A percentile compares a stretch with the other conserved stretches of the same genome.
Conservation (phyloP, 2,329 filamentous ascomycete species). For the Lasiodiplodia theobromae region DNA sequence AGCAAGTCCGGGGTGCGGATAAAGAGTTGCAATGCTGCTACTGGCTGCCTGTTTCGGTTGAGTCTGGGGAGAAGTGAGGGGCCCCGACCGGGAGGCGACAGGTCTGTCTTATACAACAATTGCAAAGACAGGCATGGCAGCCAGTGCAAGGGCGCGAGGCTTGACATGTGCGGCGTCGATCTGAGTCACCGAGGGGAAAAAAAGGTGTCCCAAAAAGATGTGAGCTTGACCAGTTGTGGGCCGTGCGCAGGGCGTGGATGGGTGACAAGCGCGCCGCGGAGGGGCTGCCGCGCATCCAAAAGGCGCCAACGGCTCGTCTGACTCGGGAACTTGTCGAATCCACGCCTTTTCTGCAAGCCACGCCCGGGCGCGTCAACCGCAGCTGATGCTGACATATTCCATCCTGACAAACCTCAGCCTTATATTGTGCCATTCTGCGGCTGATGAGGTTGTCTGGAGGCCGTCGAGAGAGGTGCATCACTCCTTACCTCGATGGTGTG, state of each 20-base stretch:
- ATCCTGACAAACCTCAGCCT: slow-evolving; percentile 12
- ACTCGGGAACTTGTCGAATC: slow-evolving; percentile 5
- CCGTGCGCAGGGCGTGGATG: slow-evolving; percentile 22
- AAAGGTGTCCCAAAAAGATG: slow-evolving; percentile 1
- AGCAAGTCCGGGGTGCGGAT: neutral
- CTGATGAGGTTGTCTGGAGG: neutral
- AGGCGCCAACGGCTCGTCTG: slow-evolving; percentile 11
- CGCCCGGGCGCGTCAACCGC: neutral
- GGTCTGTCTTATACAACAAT: neutral
- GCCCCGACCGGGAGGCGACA: neutral
- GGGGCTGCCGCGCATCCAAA: neutral
- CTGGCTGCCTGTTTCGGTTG: slow-evolving; percentile 10
- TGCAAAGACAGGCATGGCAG: neutral
- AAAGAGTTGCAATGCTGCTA: neutral
- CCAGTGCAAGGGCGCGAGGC: slow-evolving; percentile 6
- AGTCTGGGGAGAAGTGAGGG: slow-evolving; percentile 5
- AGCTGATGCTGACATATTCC: slow-evolving; percentile 7
- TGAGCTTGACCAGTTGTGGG: neutral
- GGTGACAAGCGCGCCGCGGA: slow-evolving; percentile 11
- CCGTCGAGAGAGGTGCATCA: neutral
- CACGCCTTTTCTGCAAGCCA: slow-evolving; percentile 15
- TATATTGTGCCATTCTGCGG: slow-evolving; percentile 9
- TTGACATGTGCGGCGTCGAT: slow-evolving; percentile 24
- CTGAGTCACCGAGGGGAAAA: slow-evolving; percentile 24
- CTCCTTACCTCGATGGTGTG: slow-evolving; percentile 1